Percentiles rank a stretch among this genome's conserved stretches.
These are phyloP conservation scores for Collybiopsis confluens DNA, from an alignment of 768 basidiomycete species.

Conservation along the genomic window DNA sequence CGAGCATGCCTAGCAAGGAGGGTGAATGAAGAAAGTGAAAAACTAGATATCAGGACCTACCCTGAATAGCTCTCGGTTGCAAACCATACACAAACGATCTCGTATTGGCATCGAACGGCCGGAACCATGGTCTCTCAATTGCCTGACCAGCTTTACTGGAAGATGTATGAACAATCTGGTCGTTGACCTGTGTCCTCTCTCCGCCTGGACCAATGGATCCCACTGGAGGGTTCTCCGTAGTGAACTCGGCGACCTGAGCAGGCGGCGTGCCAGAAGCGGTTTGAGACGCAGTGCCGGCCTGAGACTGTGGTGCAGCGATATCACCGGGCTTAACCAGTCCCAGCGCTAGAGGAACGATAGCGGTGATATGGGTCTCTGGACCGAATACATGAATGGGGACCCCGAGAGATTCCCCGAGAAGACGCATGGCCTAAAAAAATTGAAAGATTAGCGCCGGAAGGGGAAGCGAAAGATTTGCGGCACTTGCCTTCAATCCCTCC, in stretches of 20 bases:
- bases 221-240: constrained; percentile 28
- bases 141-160: not conserved
- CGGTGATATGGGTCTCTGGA: constrained; percentile 97
- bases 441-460: not conserved
- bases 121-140: constrained; percentile 63
- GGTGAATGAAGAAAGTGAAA: constrained; percentile 38
- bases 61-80: constrained; percentile 98
- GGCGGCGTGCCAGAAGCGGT: constrained; percentile 46
- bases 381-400: constrained; percentile 97
- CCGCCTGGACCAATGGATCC: constrained; percentile 5
- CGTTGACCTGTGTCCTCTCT: constrained; percentile 72
- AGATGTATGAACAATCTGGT: constrained; percentile 73
- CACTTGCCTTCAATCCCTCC: constrained; percentile 42
- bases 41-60: too few species aligned
- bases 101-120: constrained; percentile 91
- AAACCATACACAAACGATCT: constrained; percentile 98
- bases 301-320: constrained; percentile 18
- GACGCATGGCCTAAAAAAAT: constrained; percentile 73
- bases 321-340: constrained; percentile 59
- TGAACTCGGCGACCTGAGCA: constrained; percentile 29
- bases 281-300: constrained; percentile 22
- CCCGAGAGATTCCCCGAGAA: constrained; percentile 94
- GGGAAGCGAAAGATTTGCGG: not conserved
- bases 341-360: constrained; percentile 97
- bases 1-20: constrained; percentile 51